Evolutionary conservation across 495 filamentous ascomycete species (phyloP).

Genomic region (Aspergillus nidulans): DNA sequence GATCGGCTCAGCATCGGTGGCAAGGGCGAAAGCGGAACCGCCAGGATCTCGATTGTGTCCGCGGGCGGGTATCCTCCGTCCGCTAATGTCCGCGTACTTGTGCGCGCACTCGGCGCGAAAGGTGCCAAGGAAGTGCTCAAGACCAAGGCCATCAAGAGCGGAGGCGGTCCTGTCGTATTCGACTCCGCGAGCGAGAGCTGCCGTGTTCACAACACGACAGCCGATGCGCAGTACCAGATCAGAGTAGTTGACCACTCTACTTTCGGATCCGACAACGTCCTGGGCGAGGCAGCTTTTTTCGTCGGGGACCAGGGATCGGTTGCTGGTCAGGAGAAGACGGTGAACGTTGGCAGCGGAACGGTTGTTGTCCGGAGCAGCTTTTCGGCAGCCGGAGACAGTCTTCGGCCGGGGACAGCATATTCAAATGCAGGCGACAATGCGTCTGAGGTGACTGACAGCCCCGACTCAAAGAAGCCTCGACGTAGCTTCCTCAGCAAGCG

Average conservation of each 20-base stretch:
- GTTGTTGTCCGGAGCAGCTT: constrained; percentile 69
- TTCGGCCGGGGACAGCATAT: constrained; percentile 38
- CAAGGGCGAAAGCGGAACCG: constrained; percentile 62
- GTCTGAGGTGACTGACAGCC: constrained; percentile 47
- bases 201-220: constrained; percentile 63
- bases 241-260: constrained; percentile 78
- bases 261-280: constrained; percentile 71
- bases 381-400: constrained; percentile 20
- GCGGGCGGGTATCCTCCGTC: constrained; percentile 72
- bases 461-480: constrained; percentile 44
- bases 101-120: constrained; percentile 63
- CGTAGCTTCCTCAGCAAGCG: constrained; percentile 57
- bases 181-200: constrained; percentile 65
- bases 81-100: constrained; percentile 74
- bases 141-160: constrained; percentile 70
- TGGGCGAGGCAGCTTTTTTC: constrained; percentile 85
- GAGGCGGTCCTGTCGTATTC: constrained; percentile 55
- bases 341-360: constrained; percentile 63
- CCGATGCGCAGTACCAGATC: constrained; percentile 83
- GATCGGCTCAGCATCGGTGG: constrained; percentile 48
- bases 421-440: constrained; percentile 30
- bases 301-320: constrained; percentile 71
- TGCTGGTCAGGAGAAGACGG: constrained; percentile 64
- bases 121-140: constrained; percentile 76
- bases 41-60: constrained; percentile 73